Percentiles rank a stretch among this genome's conserved stretches.
phyloP scores from a whole-genome alignment of 441 rosid genomes.

The Populus hybrid region DNA sequence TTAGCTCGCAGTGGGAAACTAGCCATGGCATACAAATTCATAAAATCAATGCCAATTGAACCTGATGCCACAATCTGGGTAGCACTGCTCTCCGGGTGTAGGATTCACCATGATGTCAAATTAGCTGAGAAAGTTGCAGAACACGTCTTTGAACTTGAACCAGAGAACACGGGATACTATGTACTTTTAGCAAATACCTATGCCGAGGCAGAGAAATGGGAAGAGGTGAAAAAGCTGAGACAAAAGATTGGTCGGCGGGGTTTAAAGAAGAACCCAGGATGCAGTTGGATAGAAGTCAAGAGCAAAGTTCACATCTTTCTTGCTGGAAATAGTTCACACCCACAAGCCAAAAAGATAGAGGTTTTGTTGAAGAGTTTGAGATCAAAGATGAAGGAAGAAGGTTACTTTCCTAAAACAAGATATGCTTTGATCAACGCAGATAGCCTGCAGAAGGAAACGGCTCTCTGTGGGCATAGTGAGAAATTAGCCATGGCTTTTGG shows the following conservation, averaged over 20 bases:
- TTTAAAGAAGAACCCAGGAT: conserved; percentile 55
- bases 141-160: conserved; percentile 62
- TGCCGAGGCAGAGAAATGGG: conserved; percentile 80
- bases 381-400: conserved; percentile 53
- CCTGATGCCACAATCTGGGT: conserved; percentile 81
- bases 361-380: conserved; percentile 42
- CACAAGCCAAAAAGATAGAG: conserved; percentile 43
- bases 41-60: conserved; percentile 52
- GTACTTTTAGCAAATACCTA: conserved; percentile 67
- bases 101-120: conserved; percentile 59
- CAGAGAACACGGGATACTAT: conserved; percentile 64
- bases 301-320: conserved; percentile 57
- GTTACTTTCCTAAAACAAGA: conserved; percentile 37
- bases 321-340: conserved; percentile 50
- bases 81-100: conserved; percentile 59
- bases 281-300: conserved; percentile 72
- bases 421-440: conserved; percentile 53
- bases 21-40: conserved; percentile 51
- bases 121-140: conserved; percentile 75
- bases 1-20: conserved; percentile 60
- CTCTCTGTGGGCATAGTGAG: conserved; percentile 73
- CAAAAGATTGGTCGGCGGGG: conserved; percentile 42
- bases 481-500: conserved; percentile 71
- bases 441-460: conserved; percentile 53
- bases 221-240: conserved; percentile 53